Evolutionary conservation across 345 rosid species (phyloP), one percentile per base, ranked within the genome.

Genomic region (Hibiscus trionum): DNA sequence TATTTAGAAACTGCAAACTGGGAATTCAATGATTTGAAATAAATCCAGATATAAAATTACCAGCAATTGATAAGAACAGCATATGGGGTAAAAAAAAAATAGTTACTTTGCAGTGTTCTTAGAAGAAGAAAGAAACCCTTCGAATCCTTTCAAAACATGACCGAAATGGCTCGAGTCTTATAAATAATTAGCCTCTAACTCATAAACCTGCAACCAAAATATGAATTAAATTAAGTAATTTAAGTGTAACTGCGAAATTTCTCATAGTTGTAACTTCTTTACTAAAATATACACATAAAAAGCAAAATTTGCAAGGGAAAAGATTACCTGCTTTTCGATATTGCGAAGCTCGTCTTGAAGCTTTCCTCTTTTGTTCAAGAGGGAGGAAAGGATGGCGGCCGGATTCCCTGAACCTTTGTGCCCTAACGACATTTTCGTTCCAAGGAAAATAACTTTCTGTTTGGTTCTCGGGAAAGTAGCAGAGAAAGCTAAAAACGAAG

Each of bases 291-390:
- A 63, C 16, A 52, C 14, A 11, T 21, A 57, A 11, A 24, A n/a
- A 21, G n/a, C 21, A 26, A 57, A 46, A 24, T 27, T 29, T 24
- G 6, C 56, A 56, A 19, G 9, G 0, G 26, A 3, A 35, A 24
- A 66, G 1, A 8, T 1, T 21, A 89, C 94, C 91, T 89, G 91
- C 72, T 78, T 87, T 80, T 89, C 91, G 63, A 89, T 86, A 79
- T 15, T 82, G 37, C 88, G 84, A 24, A 89, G 94, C 79, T 89
- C 94, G 0, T 89, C 90, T 53, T 86, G 88, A 44, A 87, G 88
- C 86, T 83, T 86, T 35, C 77, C 82, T 75, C 91, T 84, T 80
- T 84, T 87, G 80, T 69, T 73, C 65, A 85, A 49, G 61, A 89
- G 86, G 69, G 86, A 75, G 31, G 83, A 69, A 35, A 85, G 81